Conservation (phyloP, 2,329 filamentous ascomycete genomes). For the Rutstroemia sp. region DNA sequence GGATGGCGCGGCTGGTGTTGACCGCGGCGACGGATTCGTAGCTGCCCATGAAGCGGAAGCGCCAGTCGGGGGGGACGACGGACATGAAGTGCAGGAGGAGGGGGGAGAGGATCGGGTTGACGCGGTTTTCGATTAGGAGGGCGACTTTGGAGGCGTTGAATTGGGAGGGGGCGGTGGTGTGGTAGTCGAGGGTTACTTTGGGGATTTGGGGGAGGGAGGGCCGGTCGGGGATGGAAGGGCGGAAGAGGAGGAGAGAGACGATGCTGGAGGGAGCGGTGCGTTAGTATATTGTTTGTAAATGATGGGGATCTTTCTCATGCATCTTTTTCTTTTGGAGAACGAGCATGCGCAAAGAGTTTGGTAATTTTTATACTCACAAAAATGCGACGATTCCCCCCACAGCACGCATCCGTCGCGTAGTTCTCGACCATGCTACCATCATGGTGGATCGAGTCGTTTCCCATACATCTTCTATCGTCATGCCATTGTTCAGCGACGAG, state of each 20-base stretch:
- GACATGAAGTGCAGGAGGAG: conserved; percentile 47
- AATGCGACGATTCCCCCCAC: conserved; percentile 21
- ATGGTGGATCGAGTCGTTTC: conserved; percentile 17
- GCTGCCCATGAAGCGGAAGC: conserved; percentile 46
- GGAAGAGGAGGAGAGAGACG: conserved; percentile 18
- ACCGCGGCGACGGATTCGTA: conserved; percentile 36
- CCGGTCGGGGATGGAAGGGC: conserved; percentile 17
- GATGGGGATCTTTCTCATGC: no score
- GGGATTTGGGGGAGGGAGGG: conserved; percentile 14
- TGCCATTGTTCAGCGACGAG: conserved; percentile 16
- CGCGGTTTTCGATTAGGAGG: conserved; percentile 44
- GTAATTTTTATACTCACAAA: conserved; percentile 16
- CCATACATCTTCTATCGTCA: conserved; percentile 28
- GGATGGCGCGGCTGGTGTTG: conserved; percentile 40
- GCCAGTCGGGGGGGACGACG: conserved; percentile 47
- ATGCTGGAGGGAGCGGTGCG: conserved; percentile 14
- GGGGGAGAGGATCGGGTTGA: conserved; percentile 40
- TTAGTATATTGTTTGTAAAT: background rate
- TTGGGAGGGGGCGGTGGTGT: background rate
- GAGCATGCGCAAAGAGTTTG: background rate
- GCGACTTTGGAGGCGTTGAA: conserved; percentile 32
- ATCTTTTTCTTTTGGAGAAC: background rate
- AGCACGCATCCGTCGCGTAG: conserved; percentile 25
- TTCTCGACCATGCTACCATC: conserved; percentile 24
- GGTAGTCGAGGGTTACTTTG: conserved; percentile 11